Evolutionary conservation across 768 basidiomycete species (phyloP), one percentile per base, ranked within the genome.

Genomic region (Boletus sp.): DNA sequence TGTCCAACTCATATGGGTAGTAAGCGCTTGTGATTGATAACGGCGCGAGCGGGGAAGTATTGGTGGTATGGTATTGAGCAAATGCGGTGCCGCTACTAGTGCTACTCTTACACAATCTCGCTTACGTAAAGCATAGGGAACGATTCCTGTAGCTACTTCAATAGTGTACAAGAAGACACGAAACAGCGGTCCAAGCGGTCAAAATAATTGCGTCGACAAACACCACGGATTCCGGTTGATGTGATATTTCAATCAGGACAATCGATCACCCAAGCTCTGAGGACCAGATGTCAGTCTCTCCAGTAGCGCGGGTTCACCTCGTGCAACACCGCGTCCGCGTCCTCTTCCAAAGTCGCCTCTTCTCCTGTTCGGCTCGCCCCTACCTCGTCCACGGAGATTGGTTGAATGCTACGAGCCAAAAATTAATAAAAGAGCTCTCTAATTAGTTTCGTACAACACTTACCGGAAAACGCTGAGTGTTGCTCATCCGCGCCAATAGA

Each of bases 1-100:
- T 64, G 77, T 75, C 81, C 81, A 83, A 57, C 81, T 83, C 81
- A 83, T 46, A 2, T 80, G 23, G 32, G 21, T 14, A 40, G 30
- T 25, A 15, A 52, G 7, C 10, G 11, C 15, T 13, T 47, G 23
- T 8, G 27, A 34, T 13, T 21, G 21, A 38, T 27, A 7, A 25
- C 17, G 30, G 32, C 42, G 25, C 21, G 19, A 17, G 39, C 30
- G 29, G 13, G 8, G n/a, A 34, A 25, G 21, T 19, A 15, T 45
- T 34, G 11, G 32, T 46, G 17, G 5, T 8, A 30, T 34, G 11
- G 32, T 46, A 19, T 7, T 8, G 34, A 30, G 15, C 46, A 21
- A 40, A 21, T 17, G 21, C 21, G 1, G 15, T 27, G 25, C 41
- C 7, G 5, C 3, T 17, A 4, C 23, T 41, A 25, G 25, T 25